phyloP scores from a whole-genome alignment of 805 yeast species.

The Isabelozyma pseudorhagii region DNA sequence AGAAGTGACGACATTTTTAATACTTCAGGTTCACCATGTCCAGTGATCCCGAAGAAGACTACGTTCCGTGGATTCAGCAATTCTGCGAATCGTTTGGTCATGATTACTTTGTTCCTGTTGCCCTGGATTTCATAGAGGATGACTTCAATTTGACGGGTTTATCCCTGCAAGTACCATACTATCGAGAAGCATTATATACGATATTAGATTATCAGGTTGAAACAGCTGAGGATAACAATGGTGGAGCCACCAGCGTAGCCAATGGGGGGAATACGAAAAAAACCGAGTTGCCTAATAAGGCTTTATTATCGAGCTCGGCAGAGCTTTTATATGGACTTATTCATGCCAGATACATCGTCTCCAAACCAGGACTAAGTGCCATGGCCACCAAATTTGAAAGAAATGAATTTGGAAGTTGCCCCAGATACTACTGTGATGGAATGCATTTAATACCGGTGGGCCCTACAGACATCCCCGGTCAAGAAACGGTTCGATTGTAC shows the following conservation, averaged over 20 bases:
- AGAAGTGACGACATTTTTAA: no score
- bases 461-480: constrained; percentile 84
- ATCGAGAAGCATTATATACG: constrained; percentile 86
- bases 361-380: constrained; percentile 84
- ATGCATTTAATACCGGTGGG: constrained; percentile 92
- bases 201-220: constrained; percentile 78
- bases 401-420: constrained; percentile 88
- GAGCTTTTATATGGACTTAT: constrained; percentile 90
- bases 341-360: constrained; percentile 86
- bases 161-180: constrained; percentile 80
- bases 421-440: constrained; percentile 84
- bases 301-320: constrained; percentile 83
- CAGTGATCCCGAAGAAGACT: constrained; percentile 48
- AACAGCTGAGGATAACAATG: constrained; percentile 34
- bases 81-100: constrained; percentile 79
- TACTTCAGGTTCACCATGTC: constrained; percentile 22
- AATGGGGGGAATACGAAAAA: constrained; percentile 4
- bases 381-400: constrained; percentile 94
- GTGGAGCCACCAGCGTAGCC: constrained; percentile 5
- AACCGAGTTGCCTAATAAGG: constrained; percentile 58
- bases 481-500: constrained; percentile 85
- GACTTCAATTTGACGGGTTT: constrained; percentile 95
- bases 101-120: constrained; percentile 88
- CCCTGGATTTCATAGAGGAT: constrained; percentile 91
- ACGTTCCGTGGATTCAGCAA: constrained; percentile 78